These are phyloP conservation scores for Perilla frutescens DNA, from an alignment of 257 asterid genomes.

Conservation along the genomic window DNA sequence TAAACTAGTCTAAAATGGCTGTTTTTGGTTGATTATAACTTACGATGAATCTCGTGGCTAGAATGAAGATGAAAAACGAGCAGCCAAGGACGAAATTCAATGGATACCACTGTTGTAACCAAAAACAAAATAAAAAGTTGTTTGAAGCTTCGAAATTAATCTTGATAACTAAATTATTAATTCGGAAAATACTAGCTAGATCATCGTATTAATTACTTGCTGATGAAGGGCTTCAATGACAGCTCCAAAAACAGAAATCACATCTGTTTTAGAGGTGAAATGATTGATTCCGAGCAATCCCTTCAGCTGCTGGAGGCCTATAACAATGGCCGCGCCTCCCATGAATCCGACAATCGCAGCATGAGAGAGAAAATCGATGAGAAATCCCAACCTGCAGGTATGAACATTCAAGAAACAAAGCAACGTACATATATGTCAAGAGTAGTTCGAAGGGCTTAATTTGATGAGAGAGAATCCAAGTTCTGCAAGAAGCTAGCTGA, in stretches of 20 bases:
- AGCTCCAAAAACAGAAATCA: slow-evolving; percentile 58
- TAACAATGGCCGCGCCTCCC: slow-evolving; percentile 88
- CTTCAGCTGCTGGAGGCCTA: slow-evolving; percentile 82
- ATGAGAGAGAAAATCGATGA: slow-evolving; percentile 84
- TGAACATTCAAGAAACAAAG: too few relatives aligned
- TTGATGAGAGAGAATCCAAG: too few relatives aligned
- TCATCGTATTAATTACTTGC: slow-evolving; percentile 36
- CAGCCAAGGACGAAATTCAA: slow-evolving; percentile 74
- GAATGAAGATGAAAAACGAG: slow-evolving; percentile 78
- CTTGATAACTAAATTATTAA: neutral
- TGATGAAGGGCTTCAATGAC: slow-evolving; percentile 59
- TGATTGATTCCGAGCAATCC: slow-evolving; percentile 69
- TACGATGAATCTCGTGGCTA: slow-evolving; percentile 66
- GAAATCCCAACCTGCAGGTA: slow-evolving; percentile 62
- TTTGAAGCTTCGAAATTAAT: too few relatives aligned
- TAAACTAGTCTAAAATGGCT: neutral
- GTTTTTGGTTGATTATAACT: slow-evolving; percentile 28
- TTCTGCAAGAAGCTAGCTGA: too few relatives aligned
- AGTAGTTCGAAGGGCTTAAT: too few relatives aligned
- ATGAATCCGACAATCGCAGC: slow-evolving; percentile 89
- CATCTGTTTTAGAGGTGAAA: slow-evolving; percentile 71
- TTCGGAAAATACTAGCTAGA: too few relatives aligned
- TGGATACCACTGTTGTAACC: slow-evolving; percentile 68
- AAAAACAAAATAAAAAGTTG: neutral
- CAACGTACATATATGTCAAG: too few relatives aligned